Evolutionary conservation across 129 eudicot genomes (phyloP).

Genomic region (Artemisia argyi): DNA sequence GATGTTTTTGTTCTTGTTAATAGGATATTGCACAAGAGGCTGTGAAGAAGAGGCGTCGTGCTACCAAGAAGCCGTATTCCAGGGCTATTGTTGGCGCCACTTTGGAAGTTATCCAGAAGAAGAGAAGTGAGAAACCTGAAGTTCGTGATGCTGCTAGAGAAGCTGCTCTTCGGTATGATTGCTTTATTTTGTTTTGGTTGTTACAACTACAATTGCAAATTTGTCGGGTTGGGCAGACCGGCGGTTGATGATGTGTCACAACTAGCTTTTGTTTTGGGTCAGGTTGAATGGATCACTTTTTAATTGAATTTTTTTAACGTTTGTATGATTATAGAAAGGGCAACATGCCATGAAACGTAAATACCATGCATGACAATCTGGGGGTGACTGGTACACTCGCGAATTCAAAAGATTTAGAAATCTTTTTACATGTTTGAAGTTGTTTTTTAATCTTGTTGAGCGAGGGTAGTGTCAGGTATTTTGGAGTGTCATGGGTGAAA

Average conservation of each 20-base stretch:
- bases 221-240: background rate
- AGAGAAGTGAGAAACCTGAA: constrained; percentile 40
- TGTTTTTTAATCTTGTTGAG: too few relatives aligned
- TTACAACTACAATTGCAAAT: constrained; percentile 9
- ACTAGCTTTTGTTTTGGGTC: too few relatives aligned
- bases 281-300: background rate
- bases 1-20: too few relatives aligned
- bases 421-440: too few relatives aligned
- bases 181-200: background rate
- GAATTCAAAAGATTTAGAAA: too few relatives aligned
- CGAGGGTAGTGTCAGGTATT: too few relatives aligned
- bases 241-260: background rate
- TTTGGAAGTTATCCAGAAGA: constrained; percentile 49
- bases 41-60: constrained; percentile 39
- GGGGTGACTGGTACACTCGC: too few relatives aligned
- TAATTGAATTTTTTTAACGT: background rate
- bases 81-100: constrained; percentile 71
- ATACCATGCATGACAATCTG: too few relatives aligned
- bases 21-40: too few relatives aligned
- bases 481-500: too few relatives aligned
- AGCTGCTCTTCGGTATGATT: constrained; percentile 54
- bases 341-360: too few relatives aligned
- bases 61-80: constrained; percentile 65
- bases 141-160: constrained; percentile 69
- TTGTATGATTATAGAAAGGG: background rate